phyloP scores from a whole-genome alignment of 768 basidiomycete species.

The Hydnum rufescens region DNA sequence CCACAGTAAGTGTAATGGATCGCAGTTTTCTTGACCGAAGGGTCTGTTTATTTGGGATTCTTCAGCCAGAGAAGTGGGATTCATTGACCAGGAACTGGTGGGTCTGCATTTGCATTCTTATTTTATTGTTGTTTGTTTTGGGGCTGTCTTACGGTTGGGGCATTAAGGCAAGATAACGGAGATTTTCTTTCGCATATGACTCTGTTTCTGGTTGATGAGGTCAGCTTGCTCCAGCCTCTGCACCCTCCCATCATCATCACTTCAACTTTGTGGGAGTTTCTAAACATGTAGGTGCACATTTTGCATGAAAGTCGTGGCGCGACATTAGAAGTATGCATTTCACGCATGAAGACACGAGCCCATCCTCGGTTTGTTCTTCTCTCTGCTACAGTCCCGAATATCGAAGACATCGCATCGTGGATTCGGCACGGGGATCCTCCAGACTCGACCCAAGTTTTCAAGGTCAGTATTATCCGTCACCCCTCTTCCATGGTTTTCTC shows the following conservation, averaged over 20 bases:
- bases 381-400: constrained; percentile 89
- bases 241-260: too few species aligned
- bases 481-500: not conserved
- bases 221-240: constrained; percentile 14
- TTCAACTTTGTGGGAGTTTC: not conserved
- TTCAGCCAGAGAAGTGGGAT: constrained; percentile 90
- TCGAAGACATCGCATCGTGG: constrained; percentile 78
- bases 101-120: constrained; percentile 4
- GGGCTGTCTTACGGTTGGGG: not conserved
- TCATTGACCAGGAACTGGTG: constrained; percentile 78
- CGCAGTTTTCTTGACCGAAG: constrained; percentile 1
- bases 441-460: constrained; percentile 23
- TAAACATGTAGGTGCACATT: constrained; percentile 54
- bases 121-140: not conserved
- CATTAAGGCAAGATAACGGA: constrained; percentile 43
- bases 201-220: constrained; percentile 85
- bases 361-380: constrained; percentile 69
- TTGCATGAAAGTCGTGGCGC: constrained; percentile 81
- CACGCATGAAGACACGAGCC: constrained; percentile 66
- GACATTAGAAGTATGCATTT: constrained; percentile 84
- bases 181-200: constrained; percentile 48
- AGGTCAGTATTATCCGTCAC: constrained; percentile 25
- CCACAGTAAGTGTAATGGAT: constrained; percentile 34
- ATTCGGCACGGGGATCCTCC: constrained; percentile 26
- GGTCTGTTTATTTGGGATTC: constrained; percentile 5